Evolutionary conservation across 345 rosid genomes (phyloP).

Genomic region (Toxicodendron radicans): DNA sequence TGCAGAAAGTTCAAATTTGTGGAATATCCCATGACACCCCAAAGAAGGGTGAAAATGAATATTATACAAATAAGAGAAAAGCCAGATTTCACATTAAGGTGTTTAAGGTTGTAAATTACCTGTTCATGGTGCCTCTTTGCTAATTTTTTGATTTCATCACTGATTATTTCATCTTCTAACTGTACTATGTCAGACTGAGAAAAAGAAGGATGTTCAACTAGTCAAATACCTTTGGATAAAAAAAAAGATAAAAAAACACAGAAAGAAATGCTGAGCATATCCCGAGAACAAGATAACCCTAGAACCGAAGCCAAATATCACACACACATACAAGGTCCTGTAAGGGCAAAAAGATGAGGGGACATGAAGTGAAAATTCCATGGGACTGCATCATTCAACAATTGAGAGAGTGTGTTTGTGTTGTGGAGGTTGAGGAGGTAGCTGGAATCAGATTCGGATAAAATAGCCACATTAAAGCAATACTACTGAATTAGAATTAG

Average conservation of each 20-base stretch:
- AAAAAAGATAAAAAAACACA: constrained; percentile 13
- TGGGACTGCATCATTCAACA: neutral
- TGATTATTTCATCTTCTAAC: constrained; percentile 63
- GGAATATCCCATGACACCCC: constrained; percentile 1
- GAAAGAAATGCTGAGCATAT: constrained; percentile 13
- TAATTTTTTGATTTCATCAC: constrained; percentile 54
- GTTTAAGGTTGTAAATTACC: constrained; percentile 51
- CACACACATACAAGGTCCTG: neutral
- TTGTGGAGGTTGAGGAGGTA: neutral
- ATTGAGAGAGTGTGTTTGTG: neutral
- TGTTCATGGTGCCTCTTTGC: constrained; percentile 61
- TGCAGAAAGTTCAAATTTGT: constrained; percentile 12
- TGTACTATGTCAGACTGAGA: constrained; percentile 51
- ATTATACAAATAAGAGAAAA: neutral
- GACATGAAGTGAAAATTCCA: neutral
- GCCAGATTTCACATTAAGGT: constrained; percentile 1
- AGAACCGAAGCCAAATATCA: neutral
- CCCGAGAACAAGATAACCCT: constrained; percentile 12
- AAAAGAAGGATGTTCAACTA: constrained; percentile 23
- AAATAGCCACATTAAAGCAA: constrained; percentile 7
- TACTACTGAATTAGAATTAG: constrained; percentile 2
- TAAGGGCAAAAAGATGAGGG: neutral
- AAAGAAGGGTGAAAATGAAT: constrained; percentile 5
- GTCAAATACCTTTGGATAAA: constrained; percentile 7
- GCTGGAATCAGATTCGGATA: neutral